Evolutionary conservation across 192 early-diverging fungal genomes (phyloP), one percentile per base, ranked within the genome.

Genomic region (Entophlyctis helioformis): DNA sequence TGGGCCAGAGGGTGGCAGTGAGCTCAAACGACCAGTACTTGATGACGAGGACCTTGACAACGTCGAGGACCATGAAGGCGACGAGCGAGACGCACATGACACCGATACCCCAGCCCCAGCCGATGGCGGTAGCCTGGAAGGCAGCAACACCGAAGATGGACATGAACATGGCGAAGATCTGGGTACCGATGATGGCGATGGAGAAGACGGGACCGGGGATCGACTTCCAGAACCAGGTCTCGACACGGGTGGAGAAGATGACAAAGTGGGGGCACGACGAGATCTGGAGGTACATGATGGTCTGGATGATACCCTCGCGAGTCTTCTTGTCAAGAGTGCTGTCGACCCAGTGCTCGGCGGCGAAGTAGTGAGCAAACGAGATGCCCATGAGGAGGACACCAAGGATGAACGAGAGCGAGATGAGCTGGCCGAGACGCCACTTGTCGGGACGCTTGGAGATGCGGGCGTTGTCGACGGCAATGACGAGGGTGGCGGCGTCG

Each of bases 261-360:
- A 90, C 87, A 63, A 94, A 94, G 62, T 94, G 90, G 32, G 86
- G 86, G 44, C 72, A 78, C 13, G 85, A 87, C 15, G 87, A 90
- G 46, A 94, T 86, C 48, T 94, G 81, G 31, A 94, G 76, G 62
- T 94, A 92, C 76, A 95, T 92, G 60, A 91, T 85, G 23, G 91
- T 84, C 54, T 91, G 77, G 31, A 92, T 65, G 11, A 63, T 29
- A 18, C 55, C 62, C 59, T 85, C 10, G 39, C 26, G 11, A 36
- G 43, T 53, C 13, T 35, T 32, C 5, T 20, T 21, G 1, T 32
- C 37, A 9, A 20, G 15, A 20, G 26, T 18, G 32, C 4, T 9
- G 31, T 44, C 46, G 31, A 52, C 24, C 19, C 24, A 29, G 24
- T 42, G 32, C 44, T 40, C 65, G 39, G 67, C 78, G 48, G 86